Conservation (phyloP, 2,329 filamentous ascomycete genomes). For the Tolypocladium nubicola region DNA sequence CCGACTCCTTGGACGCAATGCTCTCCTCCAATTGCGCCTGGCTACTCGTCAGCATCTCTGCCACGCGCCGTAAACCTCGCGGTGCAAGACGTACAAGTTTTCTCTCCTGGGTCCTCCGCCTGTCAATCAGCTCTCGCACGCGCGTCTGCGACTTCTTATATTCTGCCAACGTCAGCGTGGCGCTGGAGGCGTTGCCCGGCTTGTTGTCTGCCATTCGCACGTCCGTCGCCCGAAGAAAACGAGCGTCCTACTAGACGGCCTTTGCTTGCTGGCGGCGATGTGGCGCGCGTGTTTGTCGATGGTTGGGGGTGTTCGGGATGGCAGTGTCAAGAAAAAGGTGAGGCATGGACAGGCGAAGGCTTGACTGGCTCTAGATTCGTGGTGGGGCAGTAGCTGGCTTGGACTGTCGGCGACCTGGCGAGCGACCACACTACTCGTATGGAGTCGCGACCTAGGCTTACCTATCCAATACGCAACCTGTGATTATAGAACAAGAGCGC, state of each 20-base stretch:
- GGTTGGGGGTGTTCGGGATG: not conserved
- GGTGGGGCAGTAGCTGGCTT: not conserved
- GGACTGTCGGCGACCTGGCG: not conserved
- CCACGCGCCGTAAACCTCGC: not conserved
- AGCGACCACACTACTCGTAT: no score
- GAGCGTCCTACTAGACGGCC: not conserved
- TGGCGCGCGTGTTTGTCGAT: not conserved
- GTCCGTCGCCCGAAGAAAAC: not conserved
- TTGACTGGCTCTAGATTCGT: not conserved
- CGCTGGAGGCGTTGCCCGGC: slow-evolving; percentile 11
- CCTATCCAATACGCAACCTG: not conserved
- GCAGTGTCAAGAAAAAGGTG: not conserved
- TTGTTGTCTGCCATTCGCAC: slow-evolving; percentile 25
- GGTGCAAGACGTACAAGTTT: slow-evolving; percentile 18
- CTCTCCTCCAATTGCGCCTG: slow-evolving; percentile 54
- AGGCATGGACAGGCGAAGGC: not conserved
- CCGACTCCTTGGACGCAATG: slow-evolving; percentile 73
- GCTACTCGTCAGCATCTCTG: not conserved
- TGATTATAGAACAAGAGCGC: not conserved
- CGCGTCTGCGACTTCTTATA: slow-evolving; percentile 39
- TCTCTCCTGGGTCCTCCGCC: slow-evolving; percentile 25
- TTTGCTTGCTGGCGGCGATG: not conserved
- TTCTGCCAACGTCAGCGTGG: slow-evolving; percentile 29
- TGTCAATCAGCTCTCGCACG: slow-evolving; percentile 36
- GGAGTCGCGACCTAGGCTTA: not conserved